These are phyloP conservation scores for Boletellus sp. DNA, from an alignment of 768 basidiomycete species.

Conservation along the genomic window DNA sequence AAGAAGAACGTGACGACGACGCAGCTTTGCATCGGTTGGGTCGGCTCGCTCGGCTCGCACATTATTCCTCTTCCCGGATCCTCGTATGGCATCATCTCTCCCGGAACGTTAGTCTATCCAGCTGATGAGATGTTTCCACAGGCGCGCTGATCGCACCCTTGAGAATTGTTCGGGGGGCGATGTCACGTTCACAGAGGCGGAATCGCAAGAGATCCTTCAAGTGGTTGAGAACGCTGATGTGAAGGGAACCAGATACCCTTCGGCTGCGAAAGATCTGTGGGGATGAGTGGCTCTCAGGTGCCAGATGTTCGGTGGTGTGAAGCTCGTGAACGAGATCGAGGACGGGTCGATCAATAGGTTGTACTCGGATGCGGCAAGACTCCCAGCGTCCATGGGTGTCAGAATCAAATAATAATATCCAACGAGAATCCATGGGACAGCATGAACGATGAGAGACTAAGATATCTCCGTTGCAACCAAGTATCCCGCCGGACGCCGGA, in stretches of 20 bases:
- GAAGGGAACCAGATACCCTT: conserved; percentile 39
- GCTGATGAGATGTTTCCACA: conserved; percentile 9
- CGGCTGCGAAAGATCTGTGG: conserved; percentile 29
- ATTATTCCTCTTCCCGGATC: conserved; percentile 50
- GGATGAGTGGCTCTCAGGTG: conserved; percentile 16
- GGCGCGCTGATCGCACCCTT: conserved; percentile 36
- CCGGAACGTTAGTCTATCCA: background rate
- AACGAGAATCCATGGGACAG: background rate
- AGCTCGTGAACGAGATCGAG: too few relatives aligned
- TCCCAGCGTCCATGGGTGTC: background rate
- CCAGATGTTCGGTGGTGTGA: background rate
- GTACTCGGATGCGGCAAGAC: background rate
- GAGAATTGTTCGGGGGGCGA: conserved; percentile 46
- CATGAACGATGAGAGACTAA: background rate
- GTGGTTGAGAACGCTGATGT: conserved; percentile 35
- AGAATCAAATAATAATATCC: too few relatives aligned
- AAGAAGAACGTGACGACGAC: conserved; percentile 40
- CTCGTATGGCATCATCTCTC: conserved; percentile 24
- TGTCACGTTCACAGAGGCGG: conserved; percentile 39
- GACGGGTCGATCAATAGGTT: background rate
- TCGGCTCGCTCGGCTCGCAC: conserved; percentile 33
- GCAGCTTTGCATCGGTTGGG: conserved; percentile 43
- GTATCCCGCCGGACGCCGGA: background rate
- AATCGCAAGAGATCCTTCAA: conserved; percentile 38
- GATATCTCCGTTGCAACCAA: background rate